Conservation (phyloP, 176 grass and related monocot species). For the Triticum urartu region DNA sequence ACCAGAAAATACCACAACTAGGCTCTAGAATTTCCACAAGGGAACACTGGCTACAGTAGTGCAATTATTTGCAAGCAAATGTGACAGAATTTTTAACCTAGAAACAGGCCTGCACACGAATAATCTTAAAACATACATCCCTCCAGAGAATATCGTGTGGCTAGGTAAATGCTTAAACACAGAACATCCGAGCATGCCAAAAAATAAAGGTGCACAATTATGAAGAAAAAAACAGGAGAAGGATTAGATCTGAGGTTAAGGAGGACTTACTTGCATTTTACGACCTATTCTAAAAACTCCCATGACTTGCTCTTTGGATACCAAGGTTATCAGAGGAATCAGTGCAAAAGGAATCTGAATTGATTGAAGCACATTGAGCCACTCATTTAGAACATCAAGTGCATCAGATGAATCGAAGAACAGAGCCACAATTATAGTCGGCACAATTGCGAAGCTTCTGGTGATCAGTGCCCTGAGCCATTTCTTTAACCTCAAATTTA, state of each 20-base stretch:
- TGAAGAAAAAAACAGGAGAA: not conserved
- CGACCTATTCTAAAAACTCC: constrained; percentile 83
- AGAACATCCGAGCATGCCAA: not conserved
- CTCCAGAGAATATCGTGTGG: not conserved
- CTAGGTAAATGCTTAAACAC: not conserved
- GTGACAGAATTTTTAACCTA: not conserved
- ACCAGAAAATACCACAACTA: not conserved
- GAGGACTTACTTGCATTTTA: constrained; percentile 59
- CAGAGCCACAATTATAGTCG: constrained; percentile 84
- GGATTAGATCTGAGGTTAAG: not conserved
- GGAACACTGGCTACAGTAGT: not conserved
- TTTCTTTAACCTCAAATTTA: constrained; percentile 89
- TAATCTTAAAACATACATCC: not conserved
- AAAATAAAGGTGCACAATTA: not conserved
- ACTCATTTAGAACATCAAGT: constrained; percentile 92
- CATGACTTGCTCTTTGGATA: constrained; percentile 92
- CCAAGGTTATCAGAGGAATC: constrained; percentile 86
- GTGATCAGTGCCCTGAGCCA: constrained; percentile 91
- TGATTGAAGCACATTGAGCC: constrained; percentile 95
- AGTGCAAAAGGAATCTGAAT: constrained; percentile 98
- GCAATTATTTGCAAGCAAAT: not conserved
- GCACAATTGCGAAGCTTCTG: constrained; percentile 87
- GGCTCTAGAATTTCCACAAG: not conserved
- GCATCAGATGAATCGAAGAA: constrained; percentile 79
- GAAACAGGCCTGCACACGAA: not conserved